Conservation (phyloP, 768 basidiomycete genomes). For the button mushroom (Agaricus bisporus) region DNA sequence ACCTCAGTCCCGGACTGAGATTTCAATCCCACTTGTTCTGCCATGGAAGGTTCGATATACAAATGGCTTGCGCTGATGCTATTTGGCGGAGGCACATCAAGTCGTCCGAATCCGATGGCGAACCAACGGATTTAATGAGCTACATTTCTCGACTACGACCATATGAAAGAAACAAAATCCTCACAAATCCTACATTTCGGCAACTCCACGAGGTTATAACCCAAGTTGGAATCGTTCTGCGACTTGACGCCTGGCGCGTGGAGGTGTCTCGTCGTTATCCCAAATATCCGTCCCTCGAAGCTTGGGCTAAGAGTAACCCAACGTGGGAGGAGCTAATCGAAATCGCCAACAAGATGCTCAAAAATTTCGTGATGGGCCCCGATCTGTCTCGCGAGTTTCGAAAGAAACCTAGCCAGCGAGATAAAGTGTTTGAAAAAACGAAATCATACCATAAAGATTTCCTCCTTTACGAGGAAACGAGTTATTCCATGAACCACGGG, state of each 20-base stretch:
- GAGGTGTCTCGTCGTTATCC: no score
- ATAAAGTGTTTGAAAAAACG: neutral
- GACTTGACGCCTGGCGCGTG: constrained; percentile 19
- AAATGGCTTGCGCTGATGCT: constrained; percentile 14
- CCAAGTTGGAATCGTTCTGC: constrained; percentile 13
- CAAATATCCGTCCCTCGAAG: no score
- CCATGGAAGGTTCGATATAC: constrained; percentile 13
- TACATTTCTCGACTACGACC: constrained; percentile 8
- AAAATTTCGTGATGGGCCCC: neutral
- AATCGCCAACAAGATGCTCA: no score
- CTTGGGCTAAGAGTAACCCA: no score
- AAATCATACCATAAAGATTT: neutral
- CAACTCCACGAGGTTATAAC: constrained; percentile 23
- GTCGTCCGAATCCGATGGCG: neutral
- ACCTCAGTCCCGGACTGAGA: no score
- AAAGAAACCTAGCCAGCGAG: no score
- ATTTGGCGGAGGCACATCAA: constrained; percentile 10
- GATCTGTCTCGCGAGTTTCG: neutral
- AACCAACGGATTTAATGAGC: neutral
- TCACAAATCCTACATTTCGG: constrained; percentile 20
- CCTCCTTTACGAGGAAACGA: neutral
- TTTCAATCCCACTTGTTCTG: constrained; percentile 11
- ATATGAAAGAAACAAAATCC: constrained; percentile 19
- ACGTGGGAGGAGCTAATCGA: no score
- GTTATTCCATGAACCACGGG: neutral